Percentiles rank a stretch among this genome's conserved stretches.
Conservation (phyloP, 176 grass and related monocot genomes). For the Luzula sylvatica region DNA sequence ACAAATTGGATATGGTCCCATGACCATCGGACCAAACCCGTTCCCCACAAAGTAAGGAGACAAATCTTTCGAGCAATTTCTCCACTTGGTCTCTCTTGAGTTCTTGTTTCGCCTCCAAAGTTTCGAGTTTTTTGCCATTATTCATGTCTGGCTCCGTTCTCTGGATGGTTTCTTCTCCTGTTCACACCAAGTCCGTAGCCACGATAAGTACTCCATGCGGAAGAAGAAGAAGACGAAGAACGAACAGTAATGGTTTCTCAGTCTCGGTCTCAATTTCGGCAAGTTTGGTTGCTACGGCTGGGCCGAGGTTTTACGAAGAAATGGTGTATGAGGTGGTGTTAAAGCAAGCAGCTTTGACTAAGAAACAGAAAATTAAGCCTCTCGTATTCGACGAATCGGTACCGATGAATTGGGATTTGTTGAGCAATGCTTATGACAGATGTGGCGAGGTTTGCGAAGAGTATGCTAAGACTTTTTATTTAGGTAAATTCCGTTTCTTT, state of each 20-base stretch:
- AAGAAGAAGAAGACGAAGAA: conserved; percentile 6
- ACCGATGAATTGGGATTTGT: conserved; percentile 39
- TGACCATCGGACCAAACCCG: no score
- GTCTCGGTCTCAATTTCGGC: conserved; percentile 7
- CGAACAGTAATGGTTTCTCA: not conserved
- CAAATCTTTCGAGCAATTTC: no score
- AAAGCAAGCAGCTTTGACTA: conserved; percentile 18
- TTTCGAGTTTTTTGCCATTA: conserved; percentile 5
- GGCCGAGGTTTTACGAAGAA: conserved; percentile 7
- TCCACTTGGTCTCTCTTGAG: not conserved
- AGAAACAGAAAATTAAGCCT: not conserved
- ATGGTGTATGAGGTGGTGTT: conserved; percentile 23
- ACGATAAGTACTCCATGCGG: not conserved
- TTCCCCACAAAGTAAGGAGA: no score
- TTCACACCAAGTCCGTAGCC: conserved; percentile 9
- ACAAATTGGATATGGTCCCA: no score
- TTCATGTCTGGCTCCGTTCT: conserved; percentile 21
- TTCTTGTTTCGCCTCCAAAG: not conserved
- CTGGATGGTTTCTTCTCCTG: conserved; percentile 13
- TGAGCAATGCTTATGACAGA: conserved; percentile 61
- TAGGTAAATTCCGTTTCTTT: conserved; percentile 32
- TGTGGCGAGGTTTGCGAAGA: conserved; percentile 93
- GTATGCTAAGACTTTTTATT: conserved; percentile 98
- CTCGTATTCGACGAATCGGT: conserved; percentile 27
- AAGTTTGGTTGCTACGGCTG: conserved; percentile 7